phyloP scores from a whole-genome alignment of 2,329 filamentous ascomycete species.

The Podosphaera xanthii region DNA sequence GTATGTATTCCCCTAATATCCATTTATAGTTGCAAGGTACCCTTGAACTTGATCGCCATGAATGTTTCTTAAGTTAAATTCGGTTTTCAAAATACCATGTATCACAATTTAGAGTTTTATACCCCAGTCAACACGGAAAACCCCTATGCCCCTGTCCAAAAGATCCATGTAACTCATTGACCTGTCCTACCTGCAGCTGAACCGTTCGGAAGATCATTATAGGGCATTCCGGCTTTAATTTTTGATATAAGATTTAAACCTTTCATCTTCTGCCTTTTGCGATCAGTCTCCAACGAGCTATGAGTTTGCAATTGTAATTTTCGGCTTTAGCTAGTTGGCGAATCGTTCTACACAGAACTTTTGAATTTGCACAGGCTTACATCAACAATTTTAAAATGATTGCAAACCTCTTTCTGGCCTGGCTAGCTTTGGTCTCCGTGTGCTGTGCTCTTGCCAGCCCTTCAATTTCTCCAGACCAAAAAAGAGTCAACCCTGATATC shows the following conservation, averaged over 20 bases:
- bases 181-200: not conserved
- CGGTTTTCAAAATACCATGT: not conserved
- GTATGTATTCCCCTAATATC: not conserved
- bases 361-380: not conserved
- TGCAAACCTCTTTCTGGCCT: not conserved
- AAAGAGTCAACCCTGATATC: constrained; percentile 5
- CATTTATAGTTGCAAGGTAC: not conserved
- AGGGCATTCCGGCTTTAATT: not conserved
- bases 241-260: not conserved
- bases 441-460: not conserved
- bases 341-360: not conserved
- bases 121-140: not conserved
- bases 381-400: not conserved
- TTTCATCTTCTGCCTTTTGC: not conserved
- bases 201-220: not conserved
- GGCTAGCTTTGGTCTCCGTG: not conserved
- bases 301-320: not conserved
- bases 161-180: not conserved
- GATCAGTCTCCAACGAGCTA: not conserved
- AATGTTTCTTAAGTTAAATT: not conserved
- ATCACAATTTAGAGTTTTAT: not conserved
- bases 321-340: not conserved
- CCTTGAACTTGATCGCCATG: not conserved
- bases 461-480: not conserved
- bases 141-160: not conserved